phyloP scores from a whole-genome alignment of 148 eudicot genomes.

The Camellia granthamiana region DNA sequence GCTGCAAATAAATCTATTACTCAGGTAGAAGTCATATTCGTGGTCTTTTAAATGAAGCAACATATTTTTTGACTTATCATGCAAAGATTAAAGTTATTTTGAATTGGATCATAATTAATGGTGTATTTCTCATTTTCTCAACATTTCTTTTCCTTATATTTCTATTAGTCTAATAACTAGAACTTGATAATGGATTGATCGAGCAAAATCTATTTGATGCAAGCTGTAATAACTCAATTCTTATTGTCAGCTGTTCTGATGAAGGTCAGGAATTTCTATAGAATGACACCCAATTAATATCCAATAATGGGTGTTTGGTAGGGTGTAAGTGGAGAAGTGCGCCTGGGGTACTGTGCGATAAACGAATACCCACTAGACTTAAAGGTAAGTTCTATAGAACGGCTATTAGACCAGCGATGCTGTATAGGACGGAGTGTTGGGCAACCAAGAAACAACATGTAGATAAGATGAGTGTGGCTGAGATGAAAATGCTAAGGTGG shows the following conservation, averaged over 20 bases:
- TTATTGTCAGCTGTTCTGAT: background rate
- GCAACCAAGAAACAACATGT: too few species aligned
- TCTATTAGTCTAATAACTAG: background rate
- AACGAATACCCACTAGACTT: too few species aligned
- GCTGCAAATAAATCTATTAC: constrained; percentile 97
- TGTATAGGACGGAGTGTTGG: too few species aligned
- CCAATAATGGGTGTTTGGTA: too few species aligned
- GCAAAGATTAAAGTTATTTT: background rate
- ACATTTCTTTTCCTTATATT: background rate
- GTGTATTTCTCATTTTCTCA: background rate
- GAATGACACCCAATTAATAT: too few species aligned
- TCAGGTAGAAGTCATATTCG: constrained; percentile 48
- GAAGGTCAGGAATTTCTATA: background rate
- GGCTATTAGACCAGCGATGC: too few species aligned
- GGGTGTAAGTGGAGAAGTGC: too few species aligned
- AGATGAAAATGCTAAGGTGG: too few species aligned
- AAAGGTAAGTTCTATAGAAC: too few species aligned
- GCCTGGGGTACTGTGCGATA: too few species aligned
- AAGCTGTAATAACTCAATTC: background rate
- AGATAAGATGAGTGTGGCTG: too few species aligned
- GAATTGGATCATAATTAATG: background rate
- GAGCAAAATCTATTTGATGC: background rate
- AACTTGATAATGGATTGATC: background rate
- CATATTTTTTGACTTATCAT: background rate
- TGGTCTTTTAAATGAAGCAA: background rate